Evolutionary conservation across 495 filamentous ascomycete genomes (phyloP), one percentile per base, ranked within the genome.

Genomic region (Bombardia bombarda): DNA sequence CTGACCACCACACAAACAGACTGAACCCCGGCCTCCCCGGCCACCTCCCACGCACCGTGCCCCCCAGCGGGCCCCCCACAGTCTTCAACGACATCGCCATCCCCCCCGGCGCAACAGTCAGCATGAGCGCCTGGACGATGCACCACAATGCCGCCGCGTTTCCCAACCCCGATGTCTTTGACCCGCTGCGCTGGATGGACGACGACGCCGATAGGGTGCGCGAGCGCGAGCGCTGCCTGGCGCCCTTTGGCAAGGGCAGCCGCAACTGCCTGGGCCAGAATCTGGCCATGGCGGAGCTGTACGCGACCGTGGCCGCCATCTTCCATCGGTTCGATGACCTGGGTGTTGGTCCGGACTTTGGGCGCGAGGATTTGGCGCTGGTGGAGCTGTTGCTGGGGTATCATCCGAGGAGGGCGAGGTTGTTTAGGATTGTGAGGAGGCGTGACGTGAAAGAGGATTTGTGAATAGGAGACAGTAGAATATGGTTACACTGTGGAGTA

Each of bases 221-320:
- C 7, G 50, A 56, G 2, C 46, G 61, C 9, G 53, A 63, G 7
- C 54, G 54, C 42, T 71, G 64, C 43, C 48, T 75, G 13, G 50
- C 73, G 1, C 46, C 69, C 1, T 73, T 73, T 28, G 52, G 55
- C 1, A 69, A 69, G 18, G 76, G 76, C 0, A 55, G 42, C 6
- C 51, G 70, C n/a, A 49, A 46, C 6, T 79, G 76, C 51, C n/a
- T 68, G 3, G 75, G 73, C 5, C 61, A 63, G 43, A 64, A 68
- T 38, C 47, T 79, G 13, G 74, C 67, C 0, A 61, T 64, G 36
- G 61, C 59, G 9, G 72, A 78, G 45, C 52, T 77, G 32, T 65
- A 68, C 38, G 54, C 70, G 20, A 55, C 50, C 3, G n/a, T 77
- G 1, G 63, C 63, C 14, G 62, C 47, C 9, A 35, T 78, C 0